A percentile compares a stretch with the other conserved stretches of the same genome.
These are phyloP conservation scores for Parasarocladium wereldwijsianum DNA, from an alignment of 2,329 filamentous ascomycete genomes.

Conservation along the genomic window DNA sequence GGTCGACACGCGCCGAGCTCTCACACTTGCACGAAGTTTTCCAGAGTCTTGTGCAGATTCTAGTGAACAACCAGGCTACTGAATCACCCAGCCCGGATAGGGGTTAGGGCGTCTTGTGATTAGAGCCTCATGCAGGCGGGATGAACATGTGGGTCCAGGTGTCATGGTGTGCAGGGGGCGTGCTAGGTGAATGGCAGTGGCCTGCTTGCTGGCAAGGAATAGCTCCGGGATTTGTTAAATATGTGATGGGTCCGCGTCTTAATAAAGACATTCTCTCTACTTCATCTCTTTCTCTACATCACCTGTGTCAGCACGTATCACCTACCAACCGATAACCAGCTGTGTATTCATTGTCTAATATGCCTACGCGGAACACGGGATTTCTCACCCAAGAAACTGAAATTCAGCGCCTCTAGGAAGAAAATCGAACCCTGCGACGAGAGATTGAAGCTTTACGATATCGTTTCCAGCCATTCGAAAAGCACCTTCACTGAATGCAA, in stretches of 20 bases:
- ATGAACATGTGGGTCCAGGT: no score
- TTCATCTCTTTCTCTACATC: background rate
- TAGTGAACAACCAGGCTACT: constrained; percentile 1
- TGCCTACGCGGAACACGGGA: background rate
- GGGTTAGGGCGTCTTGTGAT: background rate
- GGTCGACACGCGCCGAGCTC: background rate
- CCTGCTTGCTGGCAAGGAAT: background rate
- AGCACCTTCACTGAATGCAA: background rate
- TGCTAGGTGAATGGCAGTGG: background rate
- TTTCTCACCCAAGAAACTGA: background rate
- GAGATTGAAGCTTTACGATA: background rate
- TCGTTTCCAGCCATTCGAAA: background rate
- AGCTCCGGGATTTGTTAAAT: background rate
- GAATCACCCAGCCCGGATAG: background rate
- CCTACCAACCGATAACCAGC: background rate
- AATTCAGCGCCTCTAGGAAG: constrained; percentile 1
- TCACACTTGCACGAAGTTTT: background rate
- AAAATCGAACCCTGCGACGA: background rate
- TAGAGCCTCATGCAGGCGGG: no score
- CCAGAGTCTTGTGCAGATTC: constrained; percentile 1
- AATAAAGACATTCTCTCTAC: background rate
- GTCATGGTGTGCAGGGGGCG: background rate
- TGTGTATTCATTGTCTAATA: background rate
- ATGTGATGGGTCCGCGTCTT: background rate
- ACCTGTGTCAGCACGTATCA: background rate